Evolutionary conservation across 345 rosid species (phyloP).

Genomic region (Bruguiera sexangula): DNA sequence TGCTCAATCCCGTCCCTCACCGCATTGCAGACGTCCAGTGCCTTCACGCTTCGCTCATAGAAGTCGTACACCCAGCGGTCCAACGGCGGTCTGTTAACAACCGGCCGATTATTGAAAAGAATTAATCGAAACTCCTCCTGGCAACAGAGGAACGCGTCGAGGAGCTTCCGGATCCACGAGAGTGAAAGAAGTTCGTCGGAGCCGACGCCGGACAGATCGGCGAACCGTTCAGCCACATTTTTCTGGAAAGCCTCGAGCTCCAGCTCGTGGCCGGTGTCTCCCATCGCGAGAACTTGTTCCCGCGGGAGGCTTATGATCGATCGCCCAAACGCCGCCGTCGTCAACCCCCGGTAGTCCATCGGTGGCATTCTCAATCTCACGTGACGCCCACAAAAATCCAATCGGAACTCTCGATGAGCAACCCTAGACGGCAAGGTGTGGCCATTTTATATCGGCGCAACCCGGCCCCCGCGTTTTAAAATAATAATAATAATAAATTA

Average conservation of each 20-base stretch:
- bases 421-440: conserved; percentile 7
- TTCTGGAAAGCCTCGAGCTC: conserved; percentile 64
- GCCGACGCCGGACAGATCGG: conserved; percentile 36
- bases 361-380: conserved; percentile 24
- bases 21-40: conserved; percentile 50
- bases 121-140: conserved; percentile 65
- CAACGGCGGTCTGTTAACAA: conserved; percentile 37
- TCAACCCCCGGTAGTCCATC: conserved; percentile 27
- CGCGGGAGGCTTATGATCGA: conserved; percentile 40
- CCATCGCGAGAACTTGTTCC: conserved; percentile 47
- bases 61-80: conserved; percentile 37
- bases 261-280: conserved; percentile 23
- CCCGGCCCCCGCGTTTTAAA: conserved; percentile 21
- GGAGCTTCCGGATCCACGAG: conserved; percentile 55
- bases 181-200: conserved; percentile 53
- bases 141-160: conserved; percentile 51
- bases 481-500: background rate
- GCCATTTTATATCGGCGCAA: background rate
- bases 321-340: conserved; percentile 31
- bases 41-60: conserved; percentile 41
- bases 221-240: conserved; percentile 55
- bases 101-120: conserved; percentile 37
- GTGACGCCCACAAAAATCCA: background rate
- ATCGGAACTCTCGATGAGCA: conserved; percentile 1
- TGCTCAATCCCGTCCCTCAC: conserved; percentile 46